These are phyloP conservation scores for Fusarium chlamydosporum DNA, from an alignment of 2,329 filamentous ascomycete species.

Conservation along the genomic window DNA sequence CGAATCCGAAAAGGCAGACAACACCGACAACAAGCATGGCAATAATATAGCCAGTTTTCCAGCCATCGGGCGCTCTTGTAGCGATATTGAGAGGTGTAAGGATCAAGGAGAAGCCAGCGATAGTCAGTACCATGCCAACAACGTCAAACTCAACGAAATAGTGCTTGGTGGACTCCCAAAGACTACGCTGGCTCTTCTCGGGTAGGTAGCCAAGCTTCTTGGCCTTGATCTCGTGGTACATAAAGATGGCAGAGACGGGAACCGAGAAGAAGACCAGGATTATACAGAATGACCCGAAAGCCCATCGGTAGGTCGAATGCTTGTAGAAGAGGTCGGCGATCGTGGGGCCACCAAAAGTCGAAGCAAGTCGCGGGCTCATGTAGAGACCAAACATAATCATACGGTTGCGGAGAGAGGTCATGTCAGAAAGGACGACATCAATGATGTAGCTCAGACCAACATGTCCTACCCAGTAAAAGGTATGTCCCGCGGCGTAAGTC, in stretches of 20 bases:
- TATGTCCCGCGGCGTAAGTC: conserved; percentile 72
- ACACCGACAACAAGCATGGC: conserved; percentile 70
- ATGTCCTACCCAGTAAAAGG: conserved; percentile 74
- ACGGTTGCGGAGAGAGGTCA: conserved; percentile 60
- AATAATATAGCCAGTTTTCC: conserved; percentile 65
- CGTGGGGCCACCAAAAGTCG: conserved; percentile 58
- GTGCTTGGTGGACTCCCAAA: conserved; percentile 59
- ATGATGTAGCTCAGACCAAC: conserved; percentile 59
- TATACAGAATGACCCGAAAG: conserved; percentile 74
- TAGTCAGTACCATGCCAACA: conserved; percentile 67
- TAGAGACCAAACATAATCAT: conserved; percentile 62
- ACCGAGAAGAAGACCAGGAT: conserved; percentile 71
- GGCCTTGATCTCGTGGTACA: conserved; percentile 70
- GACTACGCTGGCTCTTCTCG: conserved; percentile 58
- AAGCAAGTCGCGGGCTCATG: conserved; percentile 60
- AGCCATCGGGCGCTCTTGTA: conserved; percentile 58
- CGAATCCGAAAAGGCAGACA: conserved; percentile 64
- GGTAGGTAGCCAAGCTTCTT: conserved; percentile 63
- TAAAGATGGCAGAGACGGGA: conserved; percentile 70
- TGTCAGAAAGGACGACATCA: conserved; percentile 61
- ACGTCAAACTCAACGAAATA: conserved; percentile 54
- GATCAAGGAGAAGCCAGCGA: conserved; percentile 66
- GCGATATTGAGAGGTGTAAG: conserved; percentile 74
- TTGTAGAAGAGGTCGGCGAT: conserved; percentile 46
- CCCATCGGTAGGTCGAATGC: conserved; percentile 48